These are phyloP conservation scores for Zizania latifolia DNA, from an alignment of 176 grass and related monocot species.

Conservation along the genomic window DNA sequence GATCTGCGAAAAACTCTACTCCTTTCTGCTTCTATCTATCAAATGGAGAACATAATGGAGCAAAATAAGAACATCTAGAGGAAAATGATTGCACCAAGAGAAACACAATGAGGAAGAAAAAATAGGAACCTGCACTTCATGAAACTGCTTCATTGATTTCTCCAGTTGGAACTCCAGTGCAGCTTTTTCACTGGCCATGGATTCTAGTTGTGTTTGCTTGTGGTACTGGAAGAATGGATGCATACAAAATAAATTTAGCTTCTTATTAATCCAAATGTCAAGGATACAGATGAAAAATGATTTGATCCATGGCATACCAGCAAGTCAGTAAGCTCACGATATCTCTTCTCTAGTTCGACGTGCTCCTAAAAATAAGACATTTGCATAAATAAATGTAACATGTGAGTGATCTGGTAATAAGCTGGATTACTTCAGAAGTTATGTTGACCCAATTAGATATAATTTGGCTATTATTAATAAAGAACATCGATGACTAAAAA, in stretches of 20 bases:
- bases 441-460: not conserved
- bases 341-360: slow-evolving; percentile 95
- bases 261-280: not conserved
- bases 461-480: not conserved
- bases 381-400: slow-evolving; percentile 16
- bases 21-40: slow-evolving; percentile 94
- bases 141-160: slow-evolving; percentile 79
- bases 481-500: not conserved
- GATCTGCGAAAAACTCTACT: slow-evolving; percentile 65
- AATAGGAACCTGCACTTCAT: slow-evolving; percentile 83
- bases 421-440: not conserved
- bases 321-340: slow-evolving; percentile 95
- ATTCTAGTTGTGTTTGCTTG: slow-evolving; percentile 98
- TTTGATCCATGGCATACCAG: slow-evolving; percentile 52
- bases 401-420: not conserved
- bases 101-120: slow-evolving; percentile 12
- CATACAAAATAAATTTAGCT: slow-evolving; percentile 20
- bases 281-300: not conserved
- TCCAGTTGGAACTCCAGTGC: slow-evolving; percentile 93
- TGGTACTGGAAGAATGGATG: slow-evolving; percentile 73
- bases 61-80: slow-evolving; percentile 16
- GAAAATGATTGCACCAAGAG: not conserved
- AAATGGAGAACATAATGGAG: slow-evolving; percentile 23
- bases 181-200: slow-evolving; percentile 87
- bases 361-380: slow-evolving; percentile 66